Evolutionary conservation across 78 protist genomes (phyloP), one percentile per base, ranked within the genome.

Genomic region (Protostelium mycophagum): DNA sequence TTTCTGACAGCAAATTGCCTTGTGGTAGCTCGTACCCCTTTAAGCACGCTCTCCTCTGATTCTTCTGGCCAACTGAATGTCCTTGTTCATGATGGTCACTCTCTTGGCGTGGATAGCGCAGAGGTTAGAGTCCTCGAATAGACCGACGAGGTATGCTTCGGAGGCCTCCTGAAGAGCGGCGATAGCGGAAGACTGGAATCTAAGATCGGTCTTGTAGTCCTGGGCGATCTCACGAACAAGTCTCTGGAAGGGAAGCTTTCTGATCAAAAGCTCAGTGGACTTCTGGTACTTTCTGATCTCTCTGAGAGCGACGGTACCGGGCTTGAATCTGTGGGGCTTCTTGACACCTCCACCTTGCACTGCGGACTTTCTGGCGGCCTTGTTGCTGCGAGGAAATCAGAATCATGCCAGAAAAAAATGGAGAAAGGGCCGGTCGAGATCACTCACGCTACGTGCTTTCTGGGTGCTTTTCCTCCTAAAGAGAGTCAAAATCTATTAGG

Each of bases 101-200:
- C 99, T 39, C 96, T 96, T 96, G 87, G 98, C 98, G 89, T 96
- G 98, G 94, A 97, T 90, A 23, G 98, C 97, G 91, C 96, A 95
- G 10, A 97, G 88, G 96, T 97, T 96, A 88, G 98, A 88, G 88
- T 98, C 99, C 88, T 97, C 99, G 51, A 97, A 95, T 28, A 98
- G 95, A 88, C 97, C 96, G 85, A 97, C 98, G 86, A 98, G 90
- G 97, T 97, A 97, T 5, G 97, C 92, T 92, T 98, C 99, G 23
- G 99, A 90, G 51, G 98, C 98, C 87, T 97, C 98, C 88, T 98
- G 99, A 36, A 98, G 96, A 5, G 99, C 99, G 83, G 83, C 90
- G 83, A 98, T 85, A 83, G 99, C 99, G 35, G 95, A 88, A 28
- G 96, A 84, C 93, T 95, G 98, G 96, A 95, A 97, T 51, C 98